A percentile compares a stretch with the other conserved stretches of the same genome.
Evolutionary conservation across 208 protist species (phyloP).

Genomic region (Angomonas deanei): DNA sequence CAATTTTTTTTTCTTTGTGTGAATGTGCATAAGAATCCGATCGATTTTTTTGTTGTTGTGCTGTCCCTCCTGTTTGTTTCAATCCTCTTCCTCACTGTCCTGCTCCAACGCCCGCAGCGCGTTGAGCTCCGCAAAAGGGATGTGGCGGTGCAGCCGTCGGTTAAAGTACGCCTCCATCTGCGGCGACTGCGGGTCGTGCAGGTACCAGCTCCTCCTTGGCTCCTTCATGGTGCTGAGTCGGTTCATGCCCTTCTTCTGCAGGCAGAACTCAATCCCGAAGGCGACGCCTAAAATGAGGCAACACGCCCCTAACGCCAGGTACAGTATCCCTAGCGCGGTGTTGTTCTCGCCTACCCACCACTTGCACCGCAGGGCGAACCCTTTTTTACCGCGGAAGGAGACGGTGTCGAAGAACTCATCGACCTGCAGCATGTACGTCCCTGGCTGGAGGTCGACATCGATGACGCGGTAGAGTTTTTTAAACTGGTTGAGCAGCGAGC

Average conservation of each 20-base stretch:
- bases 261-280: slow-evolving; percentile 48
- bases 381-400: slow-evolving; percentile 93
- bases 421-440: slow-evolving; percentile 77
- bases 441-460: slow-evolving; percentile 54
- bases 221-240: slow-evolving; percentile 23
- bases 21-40: not conserved
- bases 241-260: slow-evolving; percentile 20
- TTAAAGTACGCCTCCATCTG: slow-evolving; percentile 66
- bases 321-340: slow-evolving; percentile 42
- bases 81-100: slow-evolving; percentile 7
- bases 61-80: not conserved
- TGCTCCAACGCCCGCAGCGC: slow-evolving; percentile 25
- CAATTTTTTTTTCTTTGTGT: not conserved
- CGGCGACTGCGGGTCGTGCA: slow-evolving; percentile 29
- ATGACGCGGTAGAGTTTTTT: slow-evolving; percentile 96
- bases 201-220: slow-evolving; percentile 62
- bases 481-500: slow-evolving; percentile 91
- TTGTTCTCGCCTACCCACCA: slow-evolving; percentile 56
- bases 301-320: slow-evolving; percentile 49
- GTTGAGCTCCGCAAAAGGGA: slow-evolving; percentile 41
- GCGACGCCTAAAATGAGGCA: slow-evolving; percentile 50
- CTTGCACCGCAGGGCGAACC: slow-evolving; percentile 85
- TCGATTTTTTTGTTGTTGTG: not conserved
- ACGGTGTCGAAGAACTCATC: slow-evolving; percentile 92
- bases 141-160: slow-evolving; percentile 44